Evolutionary conservation across 495 filamentous ascomycete species (phyloP), one percentile per base, ranked within the genome.

Genomic region (Penicillium maclennaniae): DNA sequence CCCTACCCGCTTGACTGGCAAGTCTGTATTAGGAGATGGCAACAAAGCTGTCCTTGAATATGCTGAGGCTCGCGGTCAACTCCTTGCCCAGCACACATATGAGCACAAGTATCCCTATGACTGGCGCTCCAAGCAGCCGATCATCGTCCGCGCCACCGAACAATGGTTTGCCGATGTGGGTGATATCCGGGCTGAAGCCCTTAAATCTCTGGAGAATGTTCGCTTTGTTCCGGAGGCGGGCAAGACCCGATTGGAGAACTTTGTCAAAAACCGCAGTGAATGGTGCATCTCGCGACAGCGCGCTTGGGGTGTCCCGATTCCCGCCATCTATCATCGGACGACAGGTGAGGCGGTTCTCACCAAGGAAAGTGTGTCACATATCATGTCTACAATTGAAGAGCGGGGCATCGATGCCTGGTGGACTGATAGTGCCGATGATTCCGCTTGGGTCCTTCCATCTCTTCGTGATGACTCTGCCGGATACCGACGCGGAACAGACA

Each of bases 281-380:
- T 99, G 93, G 93, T 99, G 93, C 66, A 95, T 99, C 60, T 97
- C 95, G n/a, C 85, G 93, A 27, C 93, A 99, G 67, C 85, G 93
- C 31, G 87, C 88, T 8, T 99, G 93, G 93, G 93, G 93, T 58
- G 87, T 97, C 16, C 93, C 95, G 0, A 97, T 99, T 50, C 93
- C 93, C 16, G 89, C 89, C 17, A 72, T 99, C 6, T 97, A 95
- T 63, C 80, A 89, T 54, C 70, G 65, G 1, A 76, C 81, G 14
- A 80, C 76, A 12, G 83, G 84, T 4, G 80, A 86, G 39, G 89
- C 88, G 7, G 68, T 95, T 7, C 74, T 96, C 61, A 89, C 84
- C 1, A 84, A 84, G 31, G 83, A 88, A 21, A 89, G 83, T 48
- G 86, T 99, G 16, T 80, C 82, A 16, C 90, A 97, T 68, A 91